These are phyloP conservation scores for Byssoonygena ceratinophila DNA, from an alignment of 2,329 filamentous ascomycete species.

Conservation along the genomic window DNA sequence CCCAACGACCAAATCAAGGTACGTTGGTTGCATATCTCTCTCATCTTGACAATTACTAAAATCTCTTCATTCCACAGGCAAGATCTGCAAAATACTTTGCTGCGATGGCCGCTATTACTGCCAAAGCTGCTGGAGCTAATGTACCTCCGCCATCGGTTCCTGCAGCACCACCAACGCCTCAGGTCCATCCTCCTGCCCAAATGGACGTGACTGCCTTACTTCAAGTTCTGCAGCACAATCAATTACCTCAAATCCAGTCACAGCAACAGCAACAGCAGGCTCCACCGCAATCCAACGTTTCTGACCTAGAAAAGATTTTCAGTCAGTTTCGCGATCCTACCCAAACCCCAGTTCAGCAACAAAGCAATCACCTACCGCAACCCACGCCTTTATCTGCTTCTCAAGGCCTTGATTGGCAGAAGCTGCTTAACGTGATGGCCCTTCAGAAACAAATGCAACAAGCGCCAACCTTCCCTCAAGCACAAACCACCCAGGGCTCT, in stretches of 20 bases:
- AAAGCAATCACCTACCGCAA: slow-evolving; percentile 22
- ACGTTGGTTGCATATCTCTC: slow-evolving; percentile 13
- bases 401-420: slow-evolving; percentile 29
- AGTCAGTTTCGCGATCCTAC: slow-evolving; percentile 30
- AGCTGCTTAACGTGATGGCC: slow-evolving; percentile 32
- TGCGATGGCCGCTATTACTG: slow-evolving; percentile 13
- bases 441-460: slow-evolving; percentile 30
- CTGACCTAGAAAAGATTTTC: slow-evolving; percentile 30
- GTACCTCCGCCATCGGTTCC: slow-evolving; percentile 17
- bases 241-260: slow-evolving; percentile 20
- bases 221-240: slow-evolving; percentile 31
- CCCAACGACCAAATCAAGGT: slow-evolving; percentile 35
- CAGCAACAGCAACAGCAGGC: slow-evolving; percentile 25
- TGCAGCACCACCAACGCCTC: slow-evolving; percentile 13
- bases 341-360: slow-evolving; percentile 20
- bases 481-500: slow-evolving; percentile 15
- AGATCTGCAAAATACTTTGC: slow-evolving; percentile 36
- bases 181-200: slow-evolving; percentile 21
- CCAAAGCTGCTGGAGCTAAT: neutral
- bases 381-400: slow-evolving; percentile 16
- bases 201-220: slow-evolving; percentile 35
- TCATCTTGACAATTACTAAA: neutral
- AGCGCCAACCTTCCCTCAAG: slow-evolving; percentile 18
- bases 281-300: slow-evolving; percentile 22
- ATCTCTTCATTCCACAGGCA: slow-evolving; percentile 20